These are phyloP conservation scores for Boletus smithii DNA, from an alignment of 1,284 basidiomycete genomes.

Conservation along the genomic window DNA sequence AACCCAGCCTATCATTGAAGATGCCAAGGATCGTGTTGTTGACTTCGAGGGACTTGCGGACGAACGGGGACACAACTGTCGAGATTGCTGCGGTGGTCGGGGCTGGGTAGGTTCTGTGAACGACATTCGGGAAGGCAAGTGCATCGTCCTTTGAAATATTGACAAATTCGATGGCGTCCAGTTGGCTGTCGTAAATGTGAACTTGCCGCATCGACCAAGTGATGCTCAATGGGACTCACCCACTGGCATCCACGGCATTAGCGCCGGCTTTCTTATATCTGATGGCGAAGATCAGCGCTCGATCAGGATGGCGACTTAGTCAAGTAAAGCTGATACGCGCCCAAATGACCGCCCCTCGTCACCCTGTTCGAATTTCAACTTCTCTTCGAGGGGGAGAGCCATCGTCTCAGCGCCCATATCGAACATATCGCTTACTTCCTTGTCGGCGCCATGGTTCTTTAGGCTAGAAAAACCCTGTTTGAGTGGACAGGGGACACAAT, in stretches of 20 bases:
- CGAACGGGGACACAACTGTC: slow-evolving; percentile 50
- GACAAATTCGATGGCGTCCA: slow-evolving; percentile 61
- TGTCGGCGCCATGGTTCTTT: slow-evolving; percentile 58
- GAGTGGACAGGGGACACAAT: neutral
- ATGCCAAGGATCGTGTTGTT: slow-evolving; percentile 52
- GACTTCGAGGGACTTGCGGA: slow-evolving; percentile 54
- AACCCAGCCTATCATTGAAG: slow-evolving; percentile 54
- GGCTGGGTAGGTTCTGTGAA: slow-evolving; percentile 53
- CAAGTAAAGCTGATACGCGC: slow-evolving; percentile 25
- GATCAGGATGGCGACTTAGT: neutral
- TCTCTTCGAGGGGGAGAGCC: slow-evolving; percentile 57
- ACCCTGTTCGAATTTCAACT: slow-evolving; percentile 64
- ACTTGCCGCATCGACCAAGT: no score
- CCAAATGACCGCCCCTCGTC: slow-evolving; percentile 62
- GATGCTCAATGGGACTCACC: slow-evolving; percentile 25
- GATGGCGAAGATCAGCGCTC: neutral
- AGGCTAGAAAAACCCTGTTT: slow-evolving; percentile 46
- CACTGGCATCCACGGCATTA: slow-evolving; percentile 62
- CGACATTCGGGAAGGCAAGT: slow-evolving; percentile 50
- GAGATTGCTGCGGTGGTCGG: slow-evolving; percentile 52
- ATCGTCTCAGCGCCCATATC: slow-evolving; percentile 56
- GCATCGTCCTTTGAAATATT: slow-evolving; percentile 68
- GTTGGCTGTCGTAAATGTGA: slow-evolving; percentile 12
- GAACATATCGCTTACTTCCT: slow-evolving; percentile 57
- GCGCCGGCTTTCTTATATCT: slow-evolving; percentile 66